Evolutionary conservation across 441 rosid genomes (phyloP), one percentile per base, ranked within the genome.

Genomic region (Jatropha multifida): DNA sequence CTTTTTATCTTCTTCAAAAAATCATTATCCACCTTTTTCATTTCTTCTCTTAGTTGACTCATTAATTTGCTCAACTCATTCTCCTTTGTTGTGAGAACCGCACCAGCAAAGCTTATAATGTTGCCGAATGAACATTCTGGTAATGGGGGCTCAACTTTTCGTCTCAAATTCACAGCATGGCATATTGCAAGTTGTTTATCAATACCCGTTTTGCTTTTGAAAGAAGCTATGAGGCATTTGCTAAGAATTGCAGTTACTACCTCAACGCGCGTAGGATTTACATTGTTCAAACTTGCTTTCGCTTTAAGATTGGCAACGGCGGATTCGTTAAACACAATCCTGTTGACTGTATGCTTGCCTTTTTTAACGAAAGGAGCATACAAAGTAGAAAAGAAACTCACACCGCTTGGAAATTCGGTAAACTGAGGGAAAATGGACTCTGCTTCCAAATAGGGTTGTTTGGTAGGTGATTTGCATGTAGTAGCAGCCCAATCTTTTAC

Each of bases 401-500:
- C 23, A 7, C 15, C 59, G 17, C 7, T 17, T 55, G 59, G 59
- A 17, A 55, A 55, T 17, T 4, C 8, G 3, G 17, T 44, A 7
- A 2, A 44, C 48, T 17, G 59, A 7, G 79, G 85, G 20, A 76
- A 67, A 23, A 84, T 23, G 14, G 73, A 27, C 2, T 77, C 41
- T 13, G 71, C 46, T 15, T 20, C 41, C 38, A 84, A 77, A n/a
- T 38, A 61, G 0, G 76, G 85, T 0, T 5, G 44, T 64, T 7
- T 69, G 14, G 7, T 14, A 52, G 4, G 27, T 26, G 75, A 17
- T 12, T 14, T 3, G 68, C 67, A 59, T 71, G 44, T 1, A 80
- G 68, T 4, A 18, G 73, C 76, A 0, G 86, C 83, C 86, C 84
- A 78, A 0, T 23, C 54, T 1, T 77, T 63, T 17, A 77, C 12